Base-by-base conservation (phyloP, 768 basidiomycete species). In the Trametes coccinea region DNA sequence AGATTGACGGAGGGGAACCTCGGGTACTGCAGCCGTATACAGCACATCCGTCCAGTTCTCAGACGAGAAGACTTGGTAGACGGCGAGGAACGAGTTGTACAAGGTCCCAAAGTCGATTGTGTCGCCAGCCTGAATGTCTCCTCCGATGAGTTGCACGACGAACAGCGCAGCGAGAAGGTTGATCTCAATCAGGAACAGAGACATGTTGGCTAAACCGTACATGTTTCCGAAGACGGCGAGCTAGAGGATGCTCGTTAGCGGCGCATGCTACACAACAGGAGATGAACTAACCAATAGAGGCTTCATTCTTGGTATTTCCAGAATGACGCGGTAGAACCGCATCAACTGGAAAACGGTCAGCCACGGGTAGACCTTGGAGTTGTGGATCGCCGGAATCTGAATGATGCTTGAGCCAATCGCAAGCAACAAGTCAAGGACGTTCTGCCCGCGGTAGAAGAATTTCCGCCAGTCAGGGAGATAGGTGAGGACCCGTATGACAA, bases 31-130 rank as follows among this genome's bases (percentile, higher is more conserved):
- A 5, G 87, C 80, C 7, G 71, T 74, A 66, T 92, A 92, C 41
- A 93, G 69, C 6, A 92, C 79, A 63, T 83, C 78, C n/a, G 89
- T 86, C 95, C 96, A 98, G 73, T 97, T 93, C 75, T 98, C 96
- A 0, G 92, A 92, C 0, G 93, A 93, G 74, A 93, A 91, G 1
- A 98, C 80, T 74, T 95, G 82, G 71, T 95, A 98, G 67, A 95
- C 80, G 0, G 85, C 92, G 27, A 97, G 74, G 71, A 96, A 98
- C 0, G 92, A 78, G 68, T 90, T 93, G 78, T 85, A 95, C 8
- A 93, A 75, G 68, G 93, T 84, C 6, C 88, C 86, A 71, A 93
- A 98, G 66, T 88, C 90, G 78, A 92, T 84, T 1, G 79, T 73
- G 13, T 73, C 64, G 46, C 76, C 77, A 14, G 76, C 72, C 4